A percentile compares a stretch with the other conserved stretches of the same genome.
Conservation (phyloP, 2,329 filamentous ascomycete genomes). For the Scolecobasidium constrictum region DNA sequence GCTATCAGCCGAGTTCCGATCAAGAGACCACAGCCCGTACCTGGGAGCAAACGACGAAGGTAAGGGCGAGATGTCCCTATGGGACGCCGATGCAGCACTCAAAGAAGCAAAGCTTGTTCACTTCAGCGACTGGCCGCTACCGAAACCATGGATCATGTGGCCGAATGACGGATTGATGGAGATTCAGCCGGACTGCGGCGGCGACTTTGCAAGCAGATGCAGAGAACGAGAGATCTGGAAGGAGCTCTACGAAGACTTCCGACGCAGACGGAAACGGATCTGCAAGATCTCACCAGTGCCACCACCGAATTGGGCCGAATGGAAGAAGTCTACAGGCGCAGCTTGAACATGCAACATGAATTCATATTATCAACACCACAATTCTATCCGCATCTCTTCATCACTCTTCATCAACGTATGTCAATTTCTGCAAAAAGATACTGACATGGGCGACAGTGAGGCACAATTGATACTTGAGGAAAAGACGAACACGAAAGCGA, state of each 20-base stretch:
- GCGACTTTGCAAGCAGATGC: conserved; percentile 19
- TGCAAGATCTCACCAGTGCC: conserved; percentile 28
- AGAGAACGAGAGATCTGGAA: conserved; percentile 33
- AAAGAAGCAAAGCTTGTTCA: conserved; percentile 56
- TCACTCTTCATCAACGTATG: no score
- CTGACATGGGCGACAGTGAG: no score
- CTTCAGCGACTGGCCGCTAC: conserved; percentile 61
- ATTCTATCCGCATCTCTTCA: no score
- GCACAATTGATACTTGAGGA: no score
- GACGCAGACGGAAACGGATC: conserved; percentile 28
- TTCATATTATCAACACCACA: no score
- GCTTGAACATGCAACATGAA: no score
- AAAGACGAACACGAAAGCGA: no score
- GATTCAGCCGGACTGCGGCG: conserved; percentile 34
- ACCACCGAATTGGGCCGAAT: conserved; percentile 24
- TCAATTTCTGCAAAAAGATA: no score
- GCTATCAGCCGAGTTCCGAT: conserved; percentile 52
- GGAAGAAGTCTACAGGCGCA: conserved; percentile 8
- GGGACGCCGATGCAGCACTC: conserved; percentile 47
- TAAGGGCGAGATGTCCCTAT: conserved; percentile 37
- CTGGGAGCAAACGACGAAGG: conserved; percentile 24
- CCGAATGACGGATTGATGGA: conserved; percentile 27
- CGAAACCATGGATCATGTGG: conserved; percentile 51
- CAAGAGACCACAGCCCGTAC: conserved; percentile 39
- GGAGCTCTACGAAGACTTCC: conserved; percentile 33